Evolutionary conservation across 495 filamentous ascomycete species (phyloP).

Genomic region (Neurospora sp.): DNA sequence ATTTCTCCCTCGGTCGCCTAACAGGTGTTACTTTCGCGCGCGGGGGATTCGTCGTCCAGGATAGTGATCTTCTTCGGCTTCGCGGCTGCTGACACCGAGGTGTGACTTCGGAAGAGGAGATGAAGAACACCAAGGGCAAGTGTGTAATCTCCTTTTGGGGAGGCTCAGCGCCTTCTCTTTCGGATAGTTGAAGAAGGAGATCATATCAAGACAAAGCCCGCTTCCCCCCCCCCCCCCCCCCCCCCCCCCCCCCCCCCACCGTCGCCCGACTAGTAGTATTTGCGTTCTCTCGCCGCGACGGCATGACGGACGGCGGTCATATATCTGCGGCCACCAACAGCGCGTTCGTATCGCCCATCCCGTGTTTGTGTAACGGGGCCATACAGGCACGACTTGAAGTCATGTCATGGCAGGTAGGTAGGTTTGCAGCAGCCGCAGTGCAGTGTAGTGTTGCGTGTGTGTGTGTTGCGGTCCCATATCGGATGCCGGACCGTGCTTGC

Average conservation of each 20-base stretch:
- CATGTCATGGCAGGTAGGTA: neutral
- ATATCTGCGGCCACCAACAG: neutral
- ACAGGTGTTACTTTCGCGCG: neutral
- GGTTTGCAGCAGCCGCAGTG: neutral
- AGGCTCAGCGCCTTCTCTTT: neutral
- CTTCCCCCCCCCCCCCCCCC: neutral
- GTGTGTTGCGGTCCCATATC: neutral
- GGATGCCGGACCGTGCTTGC: neutral
- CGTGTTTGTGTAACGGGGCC: neutral
- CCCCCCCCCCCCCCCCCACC: no score
- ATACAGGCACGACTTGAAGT: neutral
- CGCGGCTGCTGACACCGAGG: neutral
- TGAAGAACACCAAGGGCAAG: neutral
- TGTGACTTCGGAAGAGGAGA: neutral
- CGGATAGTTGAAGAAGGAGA: neutral
- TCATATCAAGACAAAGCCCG: neutral
- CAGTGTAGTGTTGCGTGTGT: neutral
- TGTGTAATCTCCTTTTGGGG: neutral
- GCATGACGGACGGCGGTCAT: neutral
- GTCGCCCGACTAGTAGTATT: neutral
- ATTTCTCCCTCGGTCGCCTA: neutral
- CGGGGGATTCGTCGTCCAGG: neutral
- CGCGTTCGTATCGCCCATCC: neutral
- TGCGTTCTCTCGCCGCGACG: neutral
- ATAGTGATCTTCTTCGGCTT: neutral